Conservation (phyloP, 805 yeast species). For the Wickerhamiella azymoides region DNA sequence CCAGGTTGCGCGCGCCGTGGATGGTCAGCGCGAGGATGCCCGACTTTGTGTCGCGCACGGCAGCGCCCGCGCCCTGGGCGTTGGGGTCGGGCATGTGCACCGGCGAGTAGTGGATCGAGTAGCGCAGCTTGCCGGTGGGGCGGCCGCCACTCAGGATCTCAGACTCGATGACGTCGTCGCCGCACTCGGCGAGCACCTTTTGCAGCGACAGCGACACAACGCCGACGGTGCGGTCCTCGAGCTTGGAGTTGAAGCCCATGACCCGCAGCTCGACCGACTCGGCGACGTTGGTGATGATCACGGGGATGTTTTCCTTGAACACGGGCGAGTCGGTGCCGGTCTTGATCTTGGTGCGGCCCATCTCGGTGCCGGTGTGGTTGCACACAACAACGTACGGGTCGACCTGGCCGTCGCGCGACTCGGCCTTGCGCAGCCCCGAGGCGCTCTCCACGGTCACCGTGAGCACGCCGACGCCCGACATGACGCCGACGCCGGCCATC, state of each 20-base stretch:
- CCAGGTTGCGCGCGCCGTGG: constrained; percentile 44
- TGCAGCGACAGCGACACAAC: constrained; percentile 60
- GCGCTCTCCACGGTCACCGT: constrained; percentile 57
- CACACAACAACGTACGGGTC: constrained; percentile 81
- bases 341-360: constrained; percentile 58
- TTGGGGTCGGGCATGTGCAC: constrained; percentile 44
- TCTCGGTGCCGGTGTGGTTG: constrained; percentile 32
- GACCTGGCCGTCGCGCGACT: constrained; percentile 53
- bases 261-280: constrained; percentile 68
- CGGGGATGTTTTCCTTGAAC: constrained; percentile 68
- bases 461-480: constrained; percentile 77
- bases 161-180: constrained; percentile 36
- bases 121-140: constrained; percentile 60
- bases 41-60: constrained; percentile 83
- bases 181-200: constrained; percentile 37
- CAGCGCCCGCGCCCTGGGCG: constrained; percentile 53
- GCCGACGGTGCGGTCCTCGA: constrained; percentile 72
- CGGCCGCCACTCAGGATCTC: constrained; percentile 69
- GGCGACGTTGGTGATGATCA: constrained; percentile 59
- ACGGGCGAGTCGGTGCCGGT: constrained; percentile 56
- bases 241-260: constrained; percentile 63
- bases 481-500: constrained; percentile 64
- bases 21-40: constrained; percentile 71
- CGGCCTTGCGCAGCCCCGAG: constrained; percentile 48
- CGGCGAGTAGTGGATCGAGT: constrained; percentile 64